Evolutionary conservation across 1,139 yeast species (phyloP), one percentile per base, ranked within the genome.

Genomic region (Taphrina deformans): DNA sequence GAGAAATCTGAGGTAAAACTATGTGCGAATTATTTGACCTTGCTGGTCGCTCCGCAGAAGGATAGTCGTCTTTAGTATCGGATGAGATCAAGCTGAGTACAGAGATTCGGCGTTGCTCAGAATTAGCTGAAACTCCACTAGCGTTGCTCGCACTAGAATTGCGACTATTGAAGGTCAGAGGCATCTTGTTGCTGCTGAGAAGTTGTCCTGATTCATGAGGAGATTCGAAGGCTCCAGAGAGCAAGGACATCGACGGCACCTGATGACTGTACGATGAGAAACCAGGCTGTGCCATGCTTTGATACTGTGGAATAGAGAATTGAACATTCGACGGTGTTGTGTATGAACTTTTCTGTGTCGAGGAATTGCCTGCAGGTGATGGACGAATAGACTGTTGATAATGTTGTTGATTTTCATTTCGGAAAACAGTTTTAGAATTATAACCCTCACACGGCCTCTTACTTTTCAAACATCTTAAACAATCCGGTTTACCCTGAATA

Each of bases 391-490:
- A 29, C 10, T 48, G 63, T n/a, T 59, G 63, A 59, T 50, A 59
- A 26, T 59, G 50, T n/a, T 33, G 56, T 18, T 48, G 56, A 40
- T 41, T 41, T 18, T 59, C 56, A 14, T 59, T 59, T 21, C 63
- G 69, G n/a, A 67, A 59, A 40, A 59, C 56, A 16, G 63, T 40
- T 50, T 59, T 59, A 14, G 50, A 18, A 23, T 50, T 69, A 56
- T 69, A 69, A 38, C 71, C 71, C 18, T 69, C 67, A 61, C 73
- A 71, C 41, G 56, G 68, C 5, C 73, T 69, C 35, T 69, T 69
- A 2, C 72, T 67, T 55, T 70, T 71, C 31, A 69, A 44, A 59
- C 73, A 71, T 63, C 71, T 70, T 67, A 62, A 60, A 59, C 73
- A 71, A n/a, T 50, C 64, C 9, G 73, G 73, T 51, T 71, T 72